Percentiles rank a stretch among this genome's conserved stretches.
Evolutionary conservation across 148 eudicot genomes (phyloP).

Genomic region (Chenopodium formosanum): DNA sequence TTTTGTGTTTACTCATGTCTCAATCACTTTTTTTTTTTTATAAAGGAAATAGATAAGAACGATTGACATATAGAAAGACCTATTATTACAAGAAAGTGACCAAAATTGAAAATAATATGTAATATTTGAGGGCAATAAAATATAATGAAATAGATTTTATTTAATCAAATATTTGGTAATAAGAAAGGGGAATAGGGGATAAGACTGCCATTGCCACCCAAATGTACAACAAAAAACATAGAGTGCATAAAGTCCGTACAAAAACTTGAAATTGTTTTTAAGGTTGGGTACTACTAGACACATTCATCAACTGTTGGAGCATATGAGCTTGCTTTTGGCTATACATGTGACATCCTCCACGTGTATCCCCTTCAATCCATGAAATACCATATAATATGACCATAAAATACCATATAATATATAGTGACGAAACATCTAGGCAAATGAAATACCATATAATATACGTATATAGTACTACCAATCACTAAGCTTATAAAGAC

Average conservation of each 20-base stretch:
- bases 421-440: constrained; percentile 4
- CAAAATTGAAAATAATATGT: background rate
- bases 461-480: background rate
- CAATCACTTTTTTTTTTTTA: background rate
- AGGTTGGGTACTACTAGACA: constrained; percentile 8
- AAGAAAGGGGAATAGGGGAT: background rate
- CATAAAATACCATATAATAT: no score
- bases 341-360: constrained; percentile 24
- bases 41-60: background rate
- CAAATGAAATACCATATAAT: background rate
- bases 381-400: background rate
- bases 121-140: no score
- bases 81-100: constrained; percentile 3
- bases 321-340: background rate
- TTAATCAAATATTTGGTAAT: no score
- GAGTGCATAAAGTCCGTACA: constrained; percentile 13
- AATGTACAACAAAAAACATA: constrained; percentile 10
- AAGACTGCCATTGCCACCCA: constrained; percentile 8
- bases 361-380: constrained; percentile 1
- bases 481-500: background rate
- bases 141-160: no score
- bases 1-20: background rate
- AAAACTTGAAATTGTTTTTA: background rate
- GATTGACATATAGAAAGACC: background rate
- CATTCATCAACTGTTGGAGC: constrained; percentile 3